Evolutionary conservation across 1,139 yeast species (phyloP), one percentile per base, ranked within the genome.

Genomic region (Candida mesenterica): DNA sequence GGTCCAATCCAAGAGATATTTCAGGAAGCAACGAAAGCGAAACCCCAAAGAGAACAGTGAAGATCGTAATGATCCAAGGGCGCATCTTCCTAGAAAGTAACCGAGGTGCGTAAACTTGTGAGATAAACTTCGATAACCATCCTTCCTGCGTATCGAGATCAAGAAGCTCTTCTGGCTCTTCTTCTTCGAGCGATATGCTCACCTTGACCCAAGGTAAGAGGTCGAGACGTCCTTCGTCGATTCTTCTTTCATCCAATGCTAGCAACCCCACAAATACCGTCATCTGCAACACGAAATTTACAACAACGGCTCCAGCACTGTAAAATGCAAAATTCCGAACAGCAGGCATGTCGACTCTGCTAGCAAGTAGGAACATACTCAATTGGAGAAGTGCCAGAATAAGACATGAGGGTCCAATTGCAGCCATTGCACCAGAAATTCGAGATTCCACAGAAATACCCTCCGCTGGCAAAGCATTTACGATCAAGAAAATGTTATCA

Each of bases 281-380:
- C 60, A 89, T 61, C 53, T 92, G 97, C 23, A 92, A 65, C 1
- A 79, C 32, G 3, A 92, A 82, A 55, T 92, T 90, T 48, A 87
- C 65, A 10, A 82, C 55, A 2, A 92, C 82, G 0, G 97, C 94
- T 9, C 90, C 86, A 0, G 96, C 94, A 10, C 96, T 86, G 53
- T 87, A 92, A 17, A 82, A 63, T 0, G 98, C 97, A 68, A 92
- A 92, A 57, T 90, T 92, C 44, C 82, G 74, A 6, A 90, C 97
- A 0, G 97, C 97, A 3, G 97, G 97, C 97, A 90, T 92, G 13
- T 81, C 75, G 5, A 92, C 97, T 5, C 70, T 61, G 0, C 95
- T 72, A 0, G 96, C 96, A 30, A 92, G 65, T 7, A 79, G 61
- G 53, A 92, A 89, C 55, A 96, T 85, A 4, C 80, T 65, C 6